A percentile compares a stretch with the other conserved stretches of the same genome.
These are phyloP conservation scores for Datura wrightii DNA, from an alignment of 257 asterid species.

Conservation along the genomic window DNA sequence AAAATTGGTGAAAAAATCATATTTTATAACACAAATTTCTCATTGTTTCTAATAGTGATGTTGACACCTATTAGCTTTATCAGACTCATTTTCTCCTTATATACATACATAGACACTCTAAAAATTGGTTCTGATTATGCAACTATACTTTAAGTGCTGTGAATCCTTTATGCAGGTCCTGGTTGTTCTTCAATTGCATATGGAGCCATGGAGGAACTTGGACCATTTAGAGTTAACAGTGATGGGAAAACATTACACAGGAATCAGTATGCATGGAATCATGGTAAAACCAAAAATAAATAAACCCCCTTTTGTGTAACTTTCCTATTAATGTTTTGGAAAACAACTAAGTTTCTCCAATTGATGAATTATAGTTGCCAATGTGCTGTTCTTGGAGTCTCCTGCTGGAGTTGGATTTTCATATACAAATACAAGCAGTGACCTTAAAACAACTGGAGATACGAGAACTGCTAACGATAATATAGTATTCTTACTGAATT, in stretches of 20 bases:
- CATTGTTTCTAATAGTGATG: too few species aligned
- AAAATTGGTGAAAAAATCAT: too few species aligned
- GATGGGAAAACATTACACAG: conserved; percentile 48
- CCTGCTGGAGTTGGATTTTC: conserved; percentile 65
- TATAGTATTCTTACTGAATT: conserved; percentile 47
- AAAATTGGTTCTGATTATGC: too few species aligned
- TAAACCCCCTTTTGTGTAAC: not conserved
- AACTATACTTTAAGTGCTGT: too few species aligned
- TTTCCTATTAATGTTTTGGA: not conserved
- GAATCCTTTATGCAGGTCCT: conserved; percentile 43
- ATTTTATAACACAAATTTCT: too few species aligned
- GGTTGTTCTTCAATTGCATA: conserved; percentile 57
- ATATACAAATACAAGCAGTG: conserved; percentile 49
- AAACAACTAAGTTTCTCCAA: not conserved
- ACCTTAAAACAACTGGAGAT: conserved; percentile 41
- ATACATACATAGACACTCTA: too few species aligned
- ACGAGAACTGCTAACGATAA: conserved; percentile 48
- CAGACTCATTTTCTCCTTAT: too few species aligned
- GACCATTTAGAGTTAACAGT: conserved; percentile 53
- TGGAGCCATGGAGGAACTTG: conserved; percentile 57
- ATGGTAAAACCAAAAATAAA: conserved; percentile 30
- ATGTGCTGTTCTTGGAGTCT: conserved; percentile 56
- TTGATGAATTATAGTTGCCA: conserved; percentile 42
- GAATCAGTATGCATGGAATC: conserved; percentile 51
- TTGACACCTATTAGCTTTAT: too few species aligned